Evolutionary conservation across 176 grass and related monocot genomes (phyloP).

Genomic region (Stipa capillata): DNA sequence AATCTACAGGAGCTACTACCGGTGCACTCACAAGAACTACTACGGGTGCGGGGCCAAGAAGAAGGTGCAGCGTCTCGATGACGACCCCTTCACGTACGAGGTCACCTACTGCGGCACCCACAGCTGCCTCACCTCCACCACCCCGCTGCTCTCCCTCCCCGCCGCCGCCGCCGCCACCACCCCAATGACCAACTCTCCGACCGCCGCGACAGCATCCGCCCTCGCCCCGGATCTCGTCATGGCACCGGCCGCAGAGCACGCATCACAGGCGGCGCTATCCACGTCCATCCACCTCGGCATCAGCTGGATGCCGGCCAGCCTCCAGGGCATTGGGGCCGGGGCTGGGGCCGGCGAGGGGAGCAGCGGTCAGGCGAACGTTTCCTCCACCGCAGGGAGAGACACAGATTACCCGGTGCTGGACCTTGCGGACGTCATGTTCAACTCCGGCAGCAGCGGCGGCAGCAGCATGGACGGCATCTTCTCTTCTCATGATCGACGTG

Average conservation of each 20-base stretch:
- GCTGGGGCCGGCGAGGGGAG: neutral
- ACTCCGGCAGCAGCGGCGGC: conserved; percentile 46
- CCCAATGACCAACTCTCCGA: neutral
- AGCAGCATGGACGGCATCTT: conserved; percentile 80
- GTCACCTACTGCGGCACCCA: conserved; percentile 64
- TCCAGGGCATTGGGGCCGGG: neutral
- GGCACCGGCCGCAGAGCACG: neutral
- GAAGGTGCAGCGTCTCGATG: conserved; percentile 60
- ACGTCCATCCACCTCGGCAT: conserved; percentile 49
- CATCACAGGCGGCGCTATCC: conserved; percentile 26
- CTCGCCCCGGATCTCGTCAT: neutral
- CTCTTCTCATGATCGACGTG: conserved; percentile 20
- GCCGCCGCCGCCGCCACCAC: neutral
- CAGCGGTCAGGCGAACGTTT: neutral
- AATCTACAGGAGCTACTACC: conserved; percentile 59
- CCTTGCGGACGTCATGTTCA: conserved; percentile 67
- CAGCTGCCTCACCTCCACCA: conserved; percentile 63
- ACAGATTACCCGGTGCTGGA: conserved; percentile 39
- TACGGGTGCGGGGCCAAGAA: conserved; percentile 80
- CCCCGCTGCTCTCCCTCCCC: conserved; percentile 41
- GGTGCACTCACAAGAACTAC: conserved; percentile 79
- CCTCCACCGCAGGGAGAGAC: conserved; percentile 1
- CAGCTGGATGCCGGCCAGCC: conserved; percentile 23
- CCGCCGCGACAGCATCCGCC: neutral
- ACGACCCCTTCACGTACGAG: conserved; percentile 56